Conservation (phyloP, 106 monocot species). For the Dendrobium nobile region DNA sequence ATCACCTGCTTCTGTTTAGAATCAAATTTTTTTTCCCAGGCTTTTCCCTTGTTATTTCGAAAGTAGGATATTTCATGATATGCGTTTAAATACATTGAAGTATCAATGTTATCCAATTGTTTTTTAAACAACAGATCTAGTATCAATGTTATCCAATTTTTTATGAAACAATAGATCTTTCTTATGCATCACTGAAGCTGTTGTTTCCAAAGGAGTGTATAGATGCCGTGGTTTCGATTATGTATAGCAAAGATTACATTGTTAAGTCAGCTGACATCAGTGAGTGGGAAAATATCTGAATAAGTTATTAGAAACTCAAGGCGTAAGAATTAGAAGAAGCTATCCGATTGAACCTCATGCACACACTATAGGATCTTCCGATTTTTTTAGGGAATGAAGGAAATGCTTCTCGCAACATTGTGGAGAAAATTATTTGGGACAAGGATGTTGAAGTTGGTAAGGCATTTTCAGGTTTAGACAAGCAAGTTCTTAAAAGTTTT, state of each 20-base stretch:
- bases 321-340: constrained; percentile 64
- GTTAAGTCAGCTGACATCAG: constrained; percentile 27
- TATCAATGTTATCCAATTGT: not conserved
- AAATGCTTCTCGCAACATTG: constrained; percentile 65
- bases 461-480: constrained; percentile 21
- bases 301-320: constrained; percentile 45
- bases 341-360: constrained; percentile 38
- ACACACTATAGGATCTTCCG: constrained; percentile 65
- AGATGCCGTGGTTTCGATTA: not conserved
- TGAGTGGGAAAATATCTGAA: constrained; percentile 30
- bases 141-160: too few relatives aligned
- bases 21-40: not conserved
- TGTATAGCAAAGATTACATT: constrained; percentile 21
- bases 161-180: not conserved
- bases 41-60: too few relatives aligned
- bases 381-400: constrained; percentile 76
- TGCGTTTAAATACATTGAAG: not conserved
- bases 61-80: too few relatives aligned
- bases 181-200: not conserved
- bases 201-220: constrained; percentile 10
- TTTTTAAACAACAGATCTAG: not conserved
- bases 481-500: not conserved
- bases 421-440: constrained; percentile 84
- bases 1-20: not conserved
- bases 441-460: constrained; percentile 61